Conservation (phyloP, 345 rosid species). For the Sonneratia alba region DNA sequence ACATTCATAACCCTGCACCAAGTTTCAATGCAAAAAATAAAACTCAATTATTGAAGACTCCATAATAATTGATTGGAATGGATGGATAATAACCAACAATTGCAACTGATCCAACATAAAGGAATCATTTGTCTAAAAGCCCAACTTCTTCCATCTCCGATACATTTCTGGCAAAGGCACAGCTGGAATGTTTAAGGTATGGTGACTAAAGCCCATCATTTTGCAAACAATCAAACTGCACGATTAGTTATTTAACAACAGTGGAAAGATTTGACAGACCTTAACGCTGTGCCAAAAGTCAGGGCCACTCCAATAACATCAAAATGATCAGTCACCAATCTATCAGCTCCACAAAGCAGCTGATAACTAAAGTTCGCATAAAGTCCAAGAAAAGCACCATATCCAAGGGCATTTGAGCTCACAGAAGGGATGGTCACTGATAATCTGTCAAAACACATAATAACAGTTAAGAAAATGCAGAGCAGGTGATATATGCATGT, state of each 20-base stretch:
- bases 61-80: not conserved
- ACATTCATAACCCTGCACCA: conserved; percentile 58
- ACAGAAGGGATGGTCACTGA: conserved; percentile 70
- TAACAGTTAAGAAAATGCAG: not conserved
- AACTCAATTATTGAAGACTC: not conserved
- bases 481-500: not conserved
- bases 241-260: too few relatives aligned
- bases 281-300: conserved; percentile 72
- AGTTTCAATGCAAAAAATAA: not conserved
- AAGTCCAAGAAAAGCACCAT: conserved; percentile 86
- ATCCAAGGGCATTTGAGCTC: conserved; percentile 62
- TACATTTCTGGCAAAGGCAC: too few relatives aligned
- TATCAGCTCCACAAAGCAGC: conserved; percentile 71
- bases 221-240: not conserved
- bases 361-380: conserved; percentile 81
- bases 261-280: conserved; percentile 26
- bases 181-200: too few relatives aligned
- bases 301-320: conserved; percentile 95
- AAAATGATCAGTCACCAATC: conserved; percentile 59
- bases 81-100: not conserved
- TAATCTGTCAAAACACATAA: conserved; percentile 30
- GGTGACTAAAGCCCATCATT: not conserved
- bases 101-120: not conserved
- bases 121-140: too few relatives aligned
- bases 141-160: too few relatives aligned